These are phyloP conservation scores for Clitocybe nebularis DNA, from an alignment of 1,284 basidiomycete genomes.

Conservation along the genomic window DNA sequence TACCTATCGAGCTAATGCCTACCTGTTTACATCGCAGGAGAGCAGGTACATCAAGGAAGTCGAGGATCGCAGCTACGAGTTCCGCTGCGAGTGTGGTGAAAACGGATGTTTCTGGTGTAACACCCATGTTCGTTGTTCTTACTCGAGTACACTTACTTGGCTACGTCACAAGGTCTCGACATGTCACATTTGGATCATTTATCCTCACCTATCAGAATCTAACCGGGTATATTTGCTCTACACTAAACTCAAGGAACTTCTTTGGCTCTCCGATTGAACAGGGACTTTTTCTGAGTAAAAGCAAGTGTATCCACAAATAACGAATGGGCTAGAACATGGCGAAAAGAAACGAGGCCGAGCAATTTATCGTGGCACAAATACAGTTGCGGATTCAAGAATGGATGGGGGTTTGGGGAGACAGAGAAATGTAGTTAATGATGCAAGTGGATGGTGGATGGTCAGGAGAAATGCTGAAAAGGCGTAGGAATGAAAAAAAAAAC, in stretches of 20 bases:
- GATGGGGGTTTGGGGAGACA: background rate
- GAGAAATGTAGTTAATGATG: conserved; percentile 2
- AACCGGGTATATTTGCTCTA: too few relatives aligned
- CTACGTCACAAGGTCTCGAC: too few relatives aligned
- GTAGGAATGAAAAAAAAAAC: background rate
- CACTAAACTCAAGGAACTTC: too few relatives aligned
- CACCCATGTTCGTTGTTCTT: too few relatives aligned
- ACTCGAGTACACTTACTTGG: too few relatives aligned
- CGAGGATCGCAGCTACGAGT: conserved; percentile 6
- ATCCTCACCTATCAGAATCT: too few relatives aligned
- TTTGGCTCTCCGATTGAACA: too few relatives aligned
- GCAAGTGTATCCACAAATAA: conserved; percentile 1
- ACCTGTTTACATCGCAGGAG: conserved; percentile 10
- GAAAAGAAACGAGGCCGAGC: background rate
- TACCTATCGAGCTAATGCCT: conserved; percentile 1
- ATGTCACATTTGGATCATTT: too few relatives aligned
- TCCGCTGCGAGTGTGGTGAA: conserved; percentile 7
- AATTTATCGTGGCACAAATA: conserved; percentile 3
- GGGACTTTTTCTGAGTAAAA: conserved; percentile 1
- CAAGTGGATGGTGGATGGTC: conserved; percentile 4
- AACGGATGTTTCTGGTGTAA: too few relatives aligned
- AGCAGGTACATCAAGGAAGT: conserved; percentile 4
- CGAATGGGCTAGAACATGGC: background rate
- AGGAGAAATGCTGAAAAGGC: background rate
- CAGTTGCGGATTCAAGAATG: conserved; percentile 1